Base-by-base conservation (phyloP, 139 green algal species). In the Spirogloea muscicola region DNA sequence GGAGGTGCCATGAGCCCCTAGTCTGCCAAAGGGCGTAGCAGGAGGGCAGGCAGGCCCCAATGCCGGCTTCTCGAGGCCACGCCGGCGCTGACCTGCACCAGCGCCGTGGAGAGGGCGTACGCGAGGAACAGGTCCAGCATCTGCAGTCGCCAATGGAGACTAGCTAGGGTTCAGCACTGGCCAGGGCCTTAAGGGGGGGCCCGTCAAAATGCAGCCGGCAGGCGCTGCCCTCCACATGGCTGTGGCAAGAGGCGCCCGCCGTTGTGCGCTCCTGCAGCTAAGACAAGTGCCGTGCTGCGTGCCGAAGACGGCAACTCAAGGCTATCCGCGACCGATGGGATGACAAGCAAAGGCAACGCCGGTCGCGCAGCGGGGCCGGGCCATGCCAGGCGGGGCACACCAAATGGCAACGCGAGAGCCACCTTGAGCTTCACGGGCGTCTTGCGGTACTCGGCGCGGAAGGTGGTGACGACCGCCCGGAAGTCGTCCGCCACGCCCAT, bases 381-480 rank as follows among this genome's bases (percentile, higher is more conserved):
- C 27, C 4, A 13, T 31, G n/a, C n/a, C 40, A 75, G 25, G 21
- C 16, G 46, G 13, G 48, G 6, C 27, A 25, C 44, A 16, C 46
- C 33, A 49, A 3, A 46, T 13, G 16, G 36, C 27, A n/a, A n/a
- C n/a, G n/a, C n/a, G n/a, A n/a, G n/a, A n/a, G n/a, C n/a, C 27
- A 80, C 72, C 72, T 80, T 80, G 3, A 80, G 63, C 36, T 80
- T 80, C 16, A 39, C 33, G 1, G 72, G 72, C 1, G 72, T 80
- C 37, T 80, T 80, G 72, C 36, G 64, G 48, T 80, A 80, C 36
- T 80, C 72, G 44, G 39, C 42, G 25, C 39, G 37, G 63, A 80
- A 80, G 16, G 72, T 76, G 3, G 63, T 42, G 33, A 68, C 42
- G 18, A 80, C 72, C 44, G 62, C 39, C 18, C 42, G 38, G 18